Evolutionary conservation across 345 rosid species (phyloP).

Genomic region (Acer yangbiense): DNA sequence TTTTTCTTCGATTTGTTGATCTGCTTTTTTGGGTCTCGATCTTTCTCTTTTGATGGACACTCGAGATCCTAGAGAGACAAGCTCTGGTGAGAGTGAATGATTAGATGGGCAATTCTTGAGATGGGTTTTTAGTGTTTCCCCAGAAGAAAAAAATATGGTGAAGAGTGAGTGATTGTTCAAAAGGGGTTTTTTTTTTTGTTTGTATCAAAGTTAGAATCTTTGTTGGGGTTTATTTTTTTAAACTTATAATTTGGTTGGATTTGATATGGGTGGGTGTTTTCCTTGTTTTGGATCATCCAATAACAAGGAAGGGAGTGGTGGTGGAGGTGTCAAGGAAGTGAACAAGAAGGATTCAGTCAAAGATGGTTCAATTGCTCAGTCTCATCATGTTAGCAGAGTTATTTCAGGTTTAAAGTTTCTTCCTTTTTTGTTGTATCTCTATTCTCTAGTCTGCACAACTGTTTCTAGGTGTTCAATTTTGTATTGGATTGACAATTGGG

Average conservation of each 20-base stretch:
- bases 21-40: slow-evolving; percentile 61
- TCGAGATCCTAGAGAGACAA: slow-evolving; percentile 47
- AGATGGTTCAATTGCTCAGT: slow-evolving; percentile 73
- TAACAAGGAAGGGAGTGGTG: slow-evolving; percentile 51
- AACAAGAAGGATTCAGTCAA: slow-evolving; percentile 72
- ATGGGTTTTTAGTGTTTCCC: slow-evolving; percentile 16
- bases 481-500: slow-evolving; percentile 22
- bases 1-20: slow-evolving; percentile 79
- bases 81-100: slow-evolving; percentile 29
- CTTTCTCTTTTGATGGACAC: slow-evolving; percentile 49
- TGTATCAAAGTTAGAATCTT: slow-evolving; percentile 30
- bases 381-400: slow-evolving; percentile 59
- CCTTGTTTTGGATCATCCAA: slow-evolving; percentile 97
- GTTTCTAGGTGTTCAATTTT: slow-evolving; percentile 17
- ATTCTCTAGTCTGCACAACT: neutral
- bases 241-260: slow-evolving; percentile 36
- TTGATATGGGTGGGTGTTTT: slow-evolving; percentile 95
- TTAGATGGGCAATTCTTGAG: slow-evolving; percentile 23
- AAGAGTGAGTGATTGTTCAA: slow-evolving; percentile 23
- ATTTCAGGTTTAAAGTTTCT: slow-evolving; percentile 60
- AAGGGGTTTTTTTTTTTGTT: slow-evolving; percentile 12
- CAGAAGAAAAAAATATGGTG: slow-evolving; percentile 27
- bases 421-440: slow-evolving; percentile 8
- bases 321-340: slow-evolving; percentile 57
- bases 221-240: slow-evolving; percentile 33